A percentile compares a stretch with the other conserved stretches of the same genome.
These are phyloP conservation scores for Clavariopsis aquatica DNA, from an alignment of 495 filamentous ascomycete genomes.

Conservation along the genomic window DNA sequence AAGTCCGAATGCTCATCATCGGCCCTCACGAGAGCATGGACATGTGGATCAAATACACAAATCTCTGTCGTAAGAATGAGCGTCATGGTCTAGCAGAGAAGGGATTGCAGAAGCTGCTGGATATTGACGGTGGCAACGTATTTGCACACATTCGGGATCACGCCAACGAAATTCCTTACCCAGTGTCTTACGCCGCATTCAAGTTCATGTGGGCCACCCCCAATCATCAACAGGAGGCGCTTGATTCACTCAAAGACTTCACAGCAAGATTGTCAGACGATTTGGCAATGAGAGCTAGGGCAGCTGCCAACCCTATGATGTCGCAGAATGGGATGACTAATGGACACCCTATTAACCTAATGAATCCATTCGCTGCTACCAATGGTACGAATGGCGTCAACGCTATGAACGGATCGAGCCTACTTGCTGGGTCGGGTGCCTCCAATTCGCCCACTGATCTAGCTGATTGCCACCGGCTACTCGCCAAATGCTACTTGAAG, in stretches of 20 bases:
- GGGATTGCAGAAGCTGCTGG: conserved; percentile 79
- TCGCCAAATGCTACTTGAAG: conserved; percentile 92
- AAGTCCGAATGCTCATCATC: conserved; percentile 89
- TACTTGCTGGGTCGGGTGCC: conserved; percentile 36
- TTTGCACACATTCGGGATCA: conserved; percentile 29
- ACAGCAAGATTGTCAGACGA: conserved; percentile 75
- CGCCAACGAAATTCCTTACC: conserved; percentile 46
- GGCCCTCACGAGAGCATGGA: conserved; percentile 88
- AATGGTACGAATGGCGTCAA: conserved; percentile 64
- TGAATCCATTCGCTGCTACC: conserved; percentile 35
- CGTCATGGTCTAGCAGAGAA: conserved; percentile 96
- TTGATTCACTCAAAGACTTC: conserved; percentile 79
- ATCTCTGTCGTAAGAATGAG: conserved; percentile 92
- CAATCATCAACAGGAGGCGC: conserved; percentile 64
- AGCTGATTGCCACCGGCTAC: conserved; percentile 68
- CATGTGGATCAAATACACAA: conserved; percentile 99
- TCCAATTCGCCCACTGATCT: conserved; percentile 42
- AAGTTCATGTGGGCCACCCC: conserved; percentile 91
- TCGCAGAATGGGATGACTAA: conserved; percentile 45
- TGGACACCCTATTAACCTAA: conserved; percentile 45
- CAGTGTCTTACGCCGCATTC: conserved; percentile 85
- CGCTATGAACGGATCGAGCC: conserved; percentile 41
- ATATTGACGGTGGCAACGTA: conserved; percentile 54
- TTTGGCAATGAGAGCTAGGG: conserved; percentile 59
- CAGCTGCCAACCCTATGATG: conserved; percentile 55